These are phyloP conservation scores for Boechera stricta DNA, from an alignment of 345 rosid species.

Conservation along the genomic window DNA sequence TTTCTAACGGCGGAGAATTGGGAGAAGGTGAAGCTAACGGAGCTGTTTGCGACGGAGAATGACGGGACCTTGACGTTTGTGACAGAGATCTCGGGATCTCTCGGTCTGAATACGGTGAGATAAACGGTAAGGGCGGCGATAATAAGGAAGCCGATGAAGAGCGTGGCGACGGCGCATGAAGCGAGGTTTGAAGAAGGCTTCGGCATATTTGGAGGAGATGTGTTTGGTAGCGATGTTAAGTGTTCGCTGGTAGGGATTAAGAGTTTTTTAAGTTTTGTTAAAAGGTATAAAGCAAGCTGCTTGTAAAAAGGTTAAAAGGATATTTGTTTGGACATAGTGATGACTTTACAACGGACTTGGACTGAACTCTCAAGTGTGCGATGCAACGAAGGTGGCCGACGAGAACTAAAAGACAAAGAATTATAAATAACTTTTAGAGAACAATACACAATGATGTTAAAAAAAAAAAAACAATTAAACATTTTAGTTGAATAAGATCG, in stretches of 20 bases:
- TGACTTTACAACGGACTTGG: background rate
- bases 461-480: too few relatives aligned
- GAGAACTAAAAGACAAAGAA: background rate
- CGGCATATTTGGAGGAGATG: slow-evolving; percentile 30
- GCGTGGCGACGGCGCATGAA: slow-evolving; percentile 85
- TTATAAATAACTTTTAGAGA: too few relatives aligned
- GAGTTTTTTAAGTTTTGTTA: background rate
- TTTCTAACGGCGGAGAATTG: slow-evolving; percentile 78
- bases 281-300: slow-evolving; percentile 1
- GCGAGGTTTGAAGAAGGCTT: slow-evolving; percentile 79
- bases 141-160: slow-evolving; percentile 71
- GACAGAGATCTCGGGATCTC: slow-evolving; percentile 84
- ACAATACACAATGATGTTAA: too few relatives aligned
- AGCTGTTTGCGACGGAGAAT: slow-evolving; percentile 72
- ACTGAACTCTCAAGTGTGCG: background rate
- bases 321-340: slow-evolving; percentile 36
- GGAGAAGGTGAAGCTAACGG: slow-evolving; percentile 85
- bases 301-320: slow-evolving; percentile 11
- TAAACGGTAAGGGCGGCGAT: slow-evolving; percentile 70
- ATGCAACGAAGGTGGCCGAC: background rate
- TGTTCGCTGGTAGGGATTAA: slow-evolving; percentile 15
- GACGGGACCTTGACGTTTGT: slow-evolving; percentile 86
- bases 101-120: slow-evolving; percentile 85
- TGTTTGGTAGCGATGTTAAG: slow-evolving; percentile 37
- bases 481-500: too few relatives aligned